These are phyloP conservation scores for Diphasiastrum complanatum DNA, from an alignment of 83 land plant genomes.

Conservation along the genomic window DNA sequence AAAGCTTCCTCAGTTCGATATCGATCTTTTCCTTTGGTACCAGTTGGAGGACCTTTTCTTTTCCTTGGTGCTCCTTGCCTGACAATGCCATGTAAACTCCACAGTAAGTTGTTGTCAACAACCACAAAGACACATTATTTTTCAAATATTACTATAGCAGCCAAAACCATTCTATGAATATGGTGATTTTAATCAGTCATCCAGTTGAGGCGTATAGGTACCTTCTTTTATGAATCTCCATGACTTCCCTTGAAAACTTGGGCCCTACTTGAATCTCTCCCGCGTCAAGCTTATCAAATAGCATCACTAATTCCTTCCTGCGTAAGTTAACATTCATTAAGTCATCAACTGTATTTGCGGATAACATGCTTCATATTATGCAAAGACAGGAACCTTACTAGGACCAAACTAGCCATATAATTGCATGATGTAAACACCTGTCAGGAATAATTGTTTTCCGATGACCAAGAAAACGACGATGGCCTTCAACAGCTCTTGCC, in stretches of 20 bases:
- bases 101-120: neutral
- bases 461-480: constrained; percentile 82
- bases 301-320: constrained; percentile 73
- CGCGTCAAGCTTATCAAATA: constrained; percentile 69
- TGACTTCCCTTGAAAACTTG: constrained; percentile 45
- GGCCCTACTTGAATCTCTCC: constrained; percentile 55
- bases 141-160: neutral
- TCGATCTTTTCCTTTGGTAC: constrained; percentile 81
- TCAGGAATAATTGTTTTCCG: constrained; percentile 87
- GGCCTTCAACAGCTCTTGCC: constrained; percentile 97
- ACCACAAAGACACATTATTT: no score
- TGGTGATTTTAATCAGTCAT: neutral
- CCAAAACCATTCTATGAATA: neutral
- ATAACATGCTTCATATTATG: no score
- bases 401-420: neutral
- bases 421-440: constrained; percentile 35
- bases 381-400: no score
- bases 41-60: constrained; percentile 79
- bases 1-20: constrained; percentile 94
- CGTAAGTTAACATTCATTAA: neutral
- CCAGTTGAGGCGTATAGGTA: neutral
- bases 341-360: neutral
- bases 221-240: constrained; percentile 47
- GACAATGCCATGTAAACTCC: constrained; percentile 1
- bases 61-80: constrained; percentile 95